These are phyloP conservation scores for Naganishia kalamii DNA, from an alignment of 768 basidiomycete species.

Conservation along the genomic window DNA sequence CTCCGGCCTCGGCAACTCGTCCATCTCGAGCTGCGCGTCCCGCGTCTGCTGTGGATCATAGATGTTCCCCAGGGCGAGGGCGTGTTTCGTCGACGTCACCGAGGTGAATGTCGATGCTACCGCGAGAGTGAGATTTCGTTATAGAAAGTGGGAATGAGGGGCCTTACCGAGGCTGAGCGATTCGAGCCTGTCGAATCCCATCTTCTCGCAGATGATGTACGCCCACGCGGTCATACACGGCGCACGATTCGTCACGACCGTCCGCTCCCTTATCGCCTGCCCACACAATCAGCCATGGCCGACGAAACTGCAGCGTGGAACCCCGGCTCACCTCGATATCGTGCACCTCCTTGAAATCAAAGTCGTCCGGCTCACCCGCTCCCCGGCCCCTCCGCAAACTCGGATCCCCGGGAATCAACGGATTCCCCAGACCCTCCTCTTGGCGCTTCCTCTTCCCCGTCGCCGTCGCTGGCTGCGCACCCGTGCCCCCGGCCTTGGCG, in stretches of 20 bases:
- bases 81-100: constrained; percentile 81
- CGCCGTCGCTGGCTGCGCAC: constrained; percentile 6
- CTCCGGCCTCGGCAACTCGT: constrained; percentile 33
- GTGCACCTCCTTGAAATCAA: constrained; percentile 33
- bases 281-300: neutral
- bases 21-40: constrained; percentile 54
- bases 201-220: constrained; percentile 70
- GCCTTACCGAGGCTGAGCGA: constrained; percentile 80
- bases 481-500: neutral
- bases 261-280: constrained; percentile 48
- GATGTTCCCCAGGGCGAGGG: constrained; percentile 73
- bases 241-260: constrained; percentile 74
- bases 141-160: neutral
- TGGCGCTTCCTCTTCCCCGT: constrained; percentile 33
- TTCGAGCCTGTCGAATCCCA: constrained; percentile 82
- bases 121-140: neutral
- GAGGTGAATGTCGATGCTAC: constrained; percentile 88
- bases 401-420: constrained; percentile 19
- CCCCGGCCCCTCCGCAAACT: constrained; percentile 8
- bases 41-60: constrained; percentile 55
- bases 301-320: neutral
- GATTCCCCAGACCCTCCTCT: constrained; percentile 14
- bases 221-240: constrained; percentile 95
- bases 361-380: constrained; percentile 21
- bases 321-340: constrained; percentile 35